Evolutionary conservation across 208 protist genomes (phyloP).

Genomic region (Trypanosoma lewisi): DNA sequence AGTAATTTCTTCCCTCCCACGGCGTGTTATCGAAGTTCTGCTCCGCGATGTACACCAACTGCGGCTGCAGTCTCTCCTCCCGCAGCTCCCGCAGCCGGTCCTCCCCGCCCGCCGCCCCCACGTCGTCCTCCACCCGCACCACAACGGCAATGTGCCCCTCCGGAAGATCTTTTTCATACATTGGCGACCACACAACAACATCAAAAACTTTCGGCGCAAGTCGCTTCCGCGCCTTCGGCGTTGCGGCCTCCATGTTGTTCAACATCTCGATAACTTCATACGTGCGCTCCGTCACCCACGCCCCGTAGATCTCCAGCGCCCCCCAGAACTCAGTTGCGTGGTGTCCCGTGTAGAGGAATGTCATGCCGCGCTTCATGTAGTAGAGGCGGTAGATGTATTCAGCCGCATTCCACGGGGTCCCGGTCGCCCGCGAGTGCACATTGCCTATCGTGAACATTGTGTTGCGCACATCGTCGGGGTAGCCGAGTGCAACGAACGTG

Average conservation of each 20-base stretch:
- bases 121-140: slow-evolving; percentile 54
- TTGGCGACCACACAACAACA: slow-evolving; percentile 36
- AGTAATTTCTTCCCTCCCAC: slow-evolving; percentile 57
- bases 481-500: no score
- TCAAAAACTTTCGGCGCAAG: slow-evolving; percentile 45
- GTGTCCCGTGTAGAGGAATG: no score
- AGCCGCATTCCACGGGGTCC: no score
- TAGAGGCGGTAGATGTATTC: no score
- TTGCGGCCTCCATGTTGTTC: slow-evolving; percentile 38
- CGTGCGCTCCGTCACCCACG: slow-evolving; percentile 13
- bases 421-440: no score
- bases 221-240: slow-evolving; percentile 39
- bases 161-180: not conserved
- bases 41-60: slow-evolving; percentile 63
- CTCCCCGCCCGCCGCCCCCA: slow-evolving; percentile 34
- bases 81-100: slow-evolving; percentile 33
- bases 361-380: no score
- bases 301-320: no score
- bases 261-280: slow-evolving; percentile 3
- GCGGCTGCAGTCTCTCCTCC: slow-evolving; percentile 41
- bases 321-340: no score
- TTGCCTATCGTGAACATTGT: no score
- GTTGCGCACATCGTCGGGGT: no score
- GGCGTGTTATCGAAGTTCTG: slow-evolving; percentile 59
- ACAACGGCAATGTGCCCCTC: slow-evolving; percentile 55